A percentile compares a stretch with the other conserved stretches of the same genome.
phyloP scores from a whole-genome alignment of 1,284 basidiomycete genomes.

The Ustilago vetiveriae region DNA sequence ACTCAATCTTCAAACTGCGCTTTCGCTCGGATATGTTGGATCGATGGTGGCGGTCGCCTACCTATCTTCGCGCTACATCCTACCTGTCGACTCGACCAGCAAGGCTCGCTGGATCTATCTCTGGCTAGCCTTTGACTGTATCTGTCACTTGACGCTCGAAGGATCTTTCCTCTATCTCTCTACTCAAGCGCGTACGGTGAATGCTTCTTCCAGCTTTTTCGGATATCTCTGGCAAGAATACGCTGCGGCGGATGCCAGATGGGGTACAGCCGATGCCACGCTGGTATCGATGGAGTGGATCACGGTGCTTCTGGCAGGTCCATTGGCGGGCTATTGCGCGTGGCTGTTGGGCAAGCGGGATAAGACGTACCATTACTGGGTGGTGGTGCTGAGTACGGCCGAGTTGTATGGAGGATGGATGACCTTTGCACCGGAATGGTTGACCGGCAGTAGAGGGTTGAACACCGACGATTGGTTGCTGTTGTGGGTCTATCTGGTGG shows the following conservation, averaged over 20 bases:
- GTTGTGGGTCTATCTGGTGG: conserved; percentile 43
- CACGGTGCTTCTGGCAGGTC: conserved; percentile 56
- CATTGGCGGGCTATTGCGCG: conserved; percentile 55
- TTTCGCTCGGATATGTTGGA: conserved; percentile 49
- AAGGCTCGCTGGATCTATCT: conserved; percentile 46
- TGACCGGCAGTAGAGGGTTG: conserved; percentile 26
- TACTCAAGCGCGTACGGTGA: conserved; percentile 44
- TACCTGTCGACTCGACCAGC: conserved; percentile 2
- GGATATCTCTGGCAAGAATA: conserved; percentile 62
- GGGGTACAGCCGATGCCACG: conserved; percentile 55
- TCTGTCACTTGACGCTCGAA: conserved; percentile 59
- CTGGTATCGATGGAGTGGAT: conserved; percentile 58
- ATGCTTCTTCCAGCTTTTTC: conserved; percentile 47
- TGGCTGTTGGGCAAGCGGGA: conserved; percentile 44
- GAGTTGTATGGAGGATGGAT: conserved; percentile 63
- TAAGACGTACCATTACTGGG: conserved; percentile 57
- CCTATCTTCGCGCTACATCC: conserved; percentile 17
- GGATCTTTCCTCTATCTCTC: conserved; percentile 60
- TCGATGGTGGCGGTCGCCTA: conserved; percentile 29
- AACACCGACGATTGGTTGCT: conserved; percentile 28
- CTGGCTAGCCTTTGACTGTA: conserved; percentile 62
- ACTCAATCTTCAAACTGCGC: conserved; percentile 40
- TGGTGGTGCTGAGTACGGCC: conserved; percentile 48
- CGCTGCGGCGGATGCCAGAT: conserved; percentile 55
- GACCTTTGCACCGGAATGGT: conserved; percentile 65